phyloP scores from a whole-genome alignment of 1,284 basidiomycete species.

The Leccinum solheimii region DNA sequence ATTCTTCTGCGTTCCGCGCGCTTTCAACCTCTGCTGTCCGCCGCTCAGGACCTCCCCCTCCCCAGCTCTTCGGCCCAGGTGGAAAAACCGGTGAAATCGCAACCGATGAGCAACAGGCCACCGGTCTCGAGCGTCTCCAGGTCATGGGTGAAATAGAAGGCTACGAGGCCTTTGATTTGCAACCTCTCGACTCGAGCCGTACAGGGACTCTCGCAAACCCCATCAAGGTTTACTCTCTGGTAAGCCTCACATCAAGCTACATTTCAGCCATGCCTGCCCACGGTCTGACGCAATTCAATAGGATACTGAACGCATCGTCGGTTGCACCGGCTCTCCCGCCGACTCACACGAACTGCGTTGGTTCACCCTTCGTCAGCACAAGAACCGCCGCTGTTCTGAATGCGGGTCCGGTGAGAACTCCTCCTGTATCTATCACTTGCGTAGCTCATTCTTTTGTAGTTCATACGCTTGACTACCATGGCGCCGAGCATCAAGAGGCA shows the following conservation, averaged over 20 bases:
- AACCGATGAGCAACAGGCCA: constrained; percentile 88
- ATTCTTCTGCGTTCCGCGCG: constrained; percentile 43
- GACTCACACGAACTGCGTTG: constrained; percentile 91
- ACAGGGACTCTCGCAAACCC: constrained; percentile 89
- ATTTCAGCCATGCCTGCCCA: neutral
- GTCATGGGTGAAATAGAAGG: constrained; percentile 88
- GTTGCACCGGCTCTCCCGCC: constrained; percentile 89
- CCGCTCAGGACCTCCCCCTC: constrained; percentile 59
- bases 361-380: constrained; percentile 70
- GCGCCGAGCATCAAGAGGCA: constrained; percentile 43
- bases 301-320: constrained; percentile 81
- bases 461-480: constrained; percentile 61
- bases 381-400: constrained; percentile 81
- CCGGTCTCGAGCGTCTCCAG: constrained; percentile 96
- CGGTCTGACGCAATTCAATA: constrained; percentile 34
- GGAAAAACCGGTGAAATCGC: constrained; percentile 78
- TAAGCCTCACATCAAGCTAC: constrained; percentile 44
- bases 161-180: constrained; percentile 88
- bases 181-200: constrained; percentile 83
- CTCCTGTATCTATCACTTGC: neutral
- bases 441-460: constrained; percentile 38
- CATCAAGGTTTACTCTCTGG: constrained; percentile 85
- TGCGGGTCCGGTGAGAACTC: constrained; percentile 78
- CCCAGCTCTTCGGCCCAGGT: constrained; percentile 73
- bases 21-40: constrained; percentile 56